Base-by-base conservation (phyloP, 75 land plant genomes). In the Sequoia sempervirens region DNA sequence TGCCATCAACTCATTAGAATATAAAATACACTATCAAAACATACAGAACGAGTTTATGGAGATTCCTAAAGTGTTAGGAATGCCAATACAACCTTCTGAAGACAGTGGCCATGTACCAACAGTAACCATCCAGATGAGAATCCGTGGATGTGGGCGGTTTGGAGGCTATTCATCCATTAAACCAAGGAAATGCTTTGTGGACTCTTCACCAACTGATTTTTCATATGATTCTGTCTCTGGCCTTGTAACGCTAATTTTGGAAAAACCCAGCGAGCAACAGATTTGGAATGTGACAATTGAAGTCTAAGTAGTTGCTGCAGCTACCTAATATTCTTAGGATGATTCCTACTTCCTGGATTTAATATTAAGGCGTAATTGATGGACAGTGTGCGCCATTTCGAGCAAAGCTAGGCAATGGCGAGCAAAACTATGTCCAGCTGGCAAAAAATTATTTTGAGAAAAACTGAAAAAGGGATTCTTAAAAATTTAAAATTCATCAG, bases 111-210 rank as follows among this genome's bases (percentile, higher is more conserved):
- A 75, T 0, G 45, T 58, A 14, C 84, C 83, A 56, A 84, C 75
- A 58, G 88, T 70, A 9, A 82, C 47, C 12, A 70, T 70, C 36
- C 11, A 70, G 73, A 75, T 75, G 45, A n/a, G 26, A 75, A 23
- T 75, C 37, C 45, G 46, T 18, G 79, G 79, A 41, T 92, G 94
- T 83, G 95, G 95, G 26, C 81, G 52, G 34, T 91, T 95, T 83
- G 96, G 95, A 13, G 90, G 87, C 14, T 95, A 91, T 43, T 91
- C 93, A 1, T 92, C 95, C 2, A 82, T 50, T 23, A 91, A 82
- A 80, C 97, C 97, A 18, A 82, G 82, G 74, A 87, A 70, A 78
- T 93, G 93, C 82, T 52, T 34, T 11, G 75, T 93, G 64, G 90
- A 85, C 15, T 87, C 89, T 2, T 52, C 53, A n/a, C 75, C 38